A percentile compares a stretch with the other conserved stretches of the same genome.
phyloP scores from a whole-genome alignment of 2,329 filamentous ascomycete species.

The Ophiocordyceps camponoti-floridani region DNA sequence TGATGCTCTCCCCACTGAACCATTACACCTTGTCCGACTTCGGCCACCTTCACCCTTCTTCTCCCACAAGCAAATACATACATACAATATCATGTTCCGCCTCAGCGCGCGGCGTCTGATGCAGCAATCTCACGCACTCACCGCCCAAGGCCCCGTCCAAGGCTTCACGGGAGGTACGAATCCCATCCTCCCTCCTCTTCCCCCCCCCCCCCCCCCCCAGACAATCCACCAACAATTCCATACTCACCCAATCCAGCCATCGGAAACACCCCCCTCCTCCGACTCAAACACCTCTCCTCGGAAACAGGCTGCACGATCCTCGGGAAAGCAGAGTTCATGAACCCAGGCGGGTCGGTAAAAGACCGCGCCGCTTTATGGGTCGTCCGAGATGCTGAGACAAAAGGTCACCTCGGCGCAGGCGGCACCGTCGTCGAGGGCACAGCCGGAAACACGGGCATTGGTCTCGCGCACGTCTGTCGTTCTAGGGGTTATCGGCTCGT shows the following conservation, averaged over 20 bases:
- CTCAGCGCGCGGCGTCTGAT: neutral
- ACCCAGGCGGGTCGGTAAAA: constrained; percentile 91
- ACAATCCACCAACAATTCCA: neutral
- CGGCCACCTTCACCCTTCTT: neutral
- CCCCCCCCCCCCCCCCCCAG: no score
- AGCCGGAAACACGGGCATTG: constrained; percentile 94
- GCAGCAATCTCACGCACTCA: constrained; percentile 32
- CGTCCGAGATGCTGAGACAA: constrained; percentile 82
- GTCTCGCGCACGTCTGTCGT: constrained; percentile 88
- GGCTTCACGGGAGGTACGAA: constrained; percentile 59
- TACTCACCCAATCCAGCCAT: constrained; percentile 44
- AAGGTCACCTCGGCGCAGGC: constrained; percentile 62
- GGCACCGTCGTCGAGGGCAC: constrained; percentile 96
- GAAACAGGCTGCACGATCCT: constrained; percentile 87
- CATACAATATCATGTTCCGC: neutral
- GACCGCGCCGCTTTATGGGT: constrained; percentile 91
- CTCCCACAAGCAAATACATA: neutral
- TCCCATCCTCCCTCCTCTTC: no score
- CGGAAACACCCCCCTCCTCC: constrained; percentile 90
- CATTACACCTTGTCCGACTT: neutral
- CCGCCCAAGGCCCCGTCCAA: constrained; percentile 61
- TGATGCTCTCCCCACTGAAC: no score
- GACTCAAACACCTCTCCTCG: constrained; percentile 70
- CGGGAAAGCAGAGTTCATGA: constrained; percentile 97
- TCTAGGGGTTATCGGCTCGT: constrained; percentile 84